Conservation (phyloP, 202 grass and related monocot genomes). For the Alloteropsis angusta region DNA sequence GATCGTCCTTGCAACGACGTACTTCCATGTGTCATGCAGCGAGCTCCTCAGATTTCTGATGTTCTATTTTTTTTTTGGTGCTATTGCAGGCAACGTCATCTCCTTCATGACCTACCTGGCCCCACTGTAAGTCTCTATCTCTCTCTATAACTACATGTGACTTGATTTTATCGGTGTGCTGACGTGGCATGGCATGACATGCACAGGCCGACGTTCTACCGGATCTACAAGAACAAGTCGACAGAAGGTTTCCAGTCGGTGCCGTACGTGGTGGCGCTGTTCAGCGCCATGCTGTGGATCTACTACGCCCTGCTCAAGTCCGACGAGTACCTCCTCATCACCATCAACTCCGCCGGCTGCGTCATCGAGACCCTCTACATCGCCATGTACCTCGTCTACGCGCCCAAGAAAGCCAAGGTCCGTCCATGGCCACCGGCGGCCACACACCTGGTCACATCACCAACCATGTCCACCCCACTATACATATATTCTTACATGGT, state of each 20-base stretch:
- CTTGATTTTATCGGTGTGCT: background rate
- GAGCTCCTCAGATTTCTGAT: background rate
- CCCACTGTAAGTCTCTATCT: constrained; percentile 52
- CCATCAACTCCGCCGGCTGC: constrained; percentile 64
- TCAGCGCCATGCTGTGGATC: constrained; percentile 88
- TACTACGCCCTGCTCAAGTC: constrained; percentile 73
- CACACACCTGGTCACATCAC: background rate
- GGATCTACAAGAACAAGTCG: constrained; percentile 65
- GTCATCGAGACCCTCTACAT: constrained; percentile 83
- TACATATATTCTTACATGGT: no score
- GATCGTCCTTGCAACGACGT: background rate
- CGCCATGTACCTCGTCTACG: constrained; percentile 56
- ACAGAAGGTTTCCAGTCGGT: constrained; percentile 81
- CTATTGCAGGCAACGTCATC: constrained; percentile 77
- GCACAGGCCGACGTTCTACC: constrained; percentile 70
- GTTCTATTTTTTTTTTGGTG: background rate
- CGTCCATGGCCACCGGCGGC: background rate
- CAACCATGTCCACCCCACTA: background rate
- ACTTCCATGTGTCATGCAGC: background rate
- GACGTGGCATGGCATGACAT: background rate
- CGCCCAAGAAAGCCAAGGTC: constrained; percentile 55
- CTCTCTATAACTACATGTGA: no score
- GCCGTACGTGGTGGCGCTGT: constrained; percentile 77
- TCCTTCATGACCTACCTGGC: constrained; percentile 92
- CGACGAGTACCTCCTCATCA: constrained; percentile 55